Conservation (phyloP, 2,329 filamentous ascomycete species). For the Juglanconis juglandina region DNA sequence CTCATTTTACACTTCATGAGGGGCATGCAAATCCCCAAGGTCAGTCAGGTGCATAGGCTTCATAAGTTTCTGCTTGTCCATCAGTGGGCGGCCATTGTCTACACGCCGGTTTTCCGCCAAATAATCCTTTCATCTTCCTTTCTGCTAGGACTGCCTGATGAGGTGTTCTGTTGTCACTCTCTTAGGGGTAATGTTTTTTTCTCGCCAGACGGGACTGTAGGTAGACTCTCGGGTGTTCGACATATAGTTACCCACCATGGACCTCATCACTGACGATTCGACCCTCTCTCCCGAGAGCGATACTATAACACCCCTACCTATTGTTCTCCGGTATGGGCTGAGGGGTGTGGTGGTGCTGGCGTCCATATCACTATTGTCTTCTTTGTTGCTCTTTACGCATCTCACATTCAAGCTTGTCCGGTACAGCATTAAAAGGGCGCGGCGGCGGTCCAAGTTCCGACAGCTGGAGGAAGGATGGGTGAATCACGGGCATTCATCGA, state of each 20-base stretch:
- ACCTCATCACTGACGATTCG: background rate
- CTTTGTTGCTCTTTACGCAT: constrained; percentile 22
- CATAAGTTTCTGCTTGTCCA: background rate
- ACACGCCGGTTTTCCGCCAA: background rate
- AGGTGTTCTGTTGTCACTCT: background rate
- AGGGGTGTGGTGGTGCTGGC: constrained; percentile 23
- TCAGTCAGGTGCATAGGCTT: background rate
- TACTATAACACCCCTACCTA: constrained; percentile 22
- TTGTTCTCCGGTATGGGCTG: constrained; percentile 23
- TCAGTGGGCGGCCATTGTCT: background rate
- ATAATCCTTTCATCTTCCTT: background rate
- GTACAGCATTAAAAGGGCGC: constrained; percentile 22
- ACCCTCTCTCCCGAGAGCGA: constrained; percentile 17
- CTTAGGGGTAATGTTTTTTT: background rate
- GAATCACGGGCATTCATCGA: background rate
- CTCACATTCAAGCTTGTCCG: constrained; percentile 26
- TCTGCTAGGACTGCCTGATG: background rate
- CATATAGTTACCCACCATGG: background rate
- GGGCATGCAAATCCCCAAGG: background rate
- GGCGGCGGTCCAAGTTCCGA: background rate
- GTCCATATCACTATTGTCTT: constrained; percentile 24
- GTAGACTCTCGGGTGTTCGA: too few species aligned
- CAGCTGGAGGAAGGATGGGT: background rate
- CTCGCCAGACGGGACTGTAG: too few species aligned
- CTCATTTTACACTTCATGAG: background rate